phyloP scores from a whole-genome alignment of 2,329 filamentous ascomycete species.

The Albifimbria verrucaria region DNA sequence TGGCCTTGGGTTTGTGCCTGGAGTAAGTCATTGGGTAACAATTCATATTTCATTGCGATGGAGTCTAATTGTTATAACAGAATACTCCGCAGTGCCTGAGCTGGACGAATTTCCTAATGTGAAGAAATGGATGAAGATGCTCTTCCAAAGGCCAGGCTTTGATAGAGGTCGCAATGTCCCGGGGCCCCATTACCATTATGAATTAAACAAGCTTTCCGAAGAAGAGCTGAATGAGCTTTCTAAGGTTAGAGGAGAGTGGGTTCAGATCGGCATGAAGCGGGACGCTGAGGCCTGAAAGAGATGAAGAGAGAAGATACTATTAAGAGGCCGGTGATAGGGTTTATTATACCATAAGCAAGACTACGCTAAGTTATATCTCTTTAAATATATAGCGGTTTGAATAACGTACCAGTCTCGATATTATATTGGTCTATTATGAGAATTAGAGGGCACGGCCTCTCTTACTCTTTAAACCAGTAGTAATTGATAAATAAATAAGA shows the following conservation, averaged over 20 bases:
- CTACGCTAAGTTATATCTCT: no score
- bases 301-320: no score
- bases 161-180: slow-evolving; percentile 72
- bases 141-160: slow-evolving; percentile 63
- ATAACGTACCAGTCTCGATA: no score
- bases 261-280: slow-evolving; percentile 2
- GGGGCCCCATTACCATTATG: not conserved
- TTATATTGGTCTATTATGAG: no score
- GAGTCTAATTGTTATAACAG: not conserved
- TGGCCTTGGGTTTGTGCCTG: slow-evolving; percentile 66
- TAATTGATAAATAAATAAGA: no score
- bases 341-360: no score
- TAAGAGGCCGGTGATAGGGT: no score
- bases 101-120: slow-evolving; percentile 69
- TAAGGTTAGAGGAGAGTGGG: not conserved
- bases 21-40: slow-evolving; percentile 24
- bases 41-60: not conserved
- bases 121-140: slow-evolving; percentile 67
- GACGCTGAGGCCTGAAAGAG: slow-evolving; percentile 4
- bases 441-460: no score
- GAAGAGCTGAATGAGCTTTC: slow-evolving; percentile 2
- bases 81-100: slow-evolving; percentile 29
- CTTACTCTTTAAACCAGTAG: no score
- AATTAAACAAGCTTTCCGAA: slow-evolving; percentile 2
- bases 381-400: no score